These are phyloP conservation scores for Pestalotiopsis sp. DNA, from an alignment of 2,329 filamentous ascomycete genomes.

Conservation along the genomic window DNA sequence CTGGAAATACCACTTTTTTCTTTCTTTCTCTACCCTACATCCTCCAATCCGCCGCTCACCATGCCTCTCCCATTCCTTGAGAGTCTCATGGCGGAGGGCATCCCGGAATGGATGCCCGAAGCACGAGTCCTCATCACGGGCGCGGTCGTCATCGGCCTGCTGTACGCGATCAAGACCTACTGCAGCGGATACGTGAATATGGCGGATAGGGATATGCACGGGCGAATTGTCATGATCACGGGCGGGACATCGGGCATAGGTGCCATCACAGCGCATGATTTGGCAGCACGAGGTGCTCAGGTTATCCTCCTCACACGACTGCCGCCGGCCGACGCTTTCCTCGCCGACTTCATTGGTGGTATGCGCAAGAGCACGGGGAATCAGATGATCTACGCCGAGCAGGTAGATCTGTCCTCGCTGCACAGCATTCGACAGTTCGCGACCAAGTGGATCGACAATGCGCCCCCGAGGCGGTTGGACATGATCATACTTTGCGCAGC, in stretches of 20 bases:
- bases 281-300: conserved; percentile 85
- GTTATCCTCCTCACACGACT: conserved; percentile 87
- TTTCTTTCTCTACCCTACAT: background rate
- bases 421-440: conserved; percentile 91
- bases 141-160: conserved; percentile 36
- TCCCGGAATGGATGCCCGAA: conserved; percentile 51
- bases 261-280: conserved; percentile 71
- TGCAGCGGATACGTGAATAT: conserved; percentile 75
- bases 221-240: conserved; percentile 91
- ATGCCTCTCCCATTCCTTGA: conserved; percentile 59
- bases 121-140: conserved; percentile 45
- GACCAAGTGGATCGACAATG: conserved; percentile 97
- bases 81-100: conserved; percentile 49
- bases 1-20: conserved; percentile 1
- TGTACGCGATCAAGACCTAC: conserved; percentile 69
- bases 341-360: conserved; percentile 91
- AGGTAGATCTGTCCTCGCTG: conserved; percentile 87
- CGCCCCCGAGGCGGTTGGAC: conserved; percentile 84
- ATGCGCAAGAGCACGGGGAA: conserved; percentile 77
- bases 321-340: conserved; percentile 80
- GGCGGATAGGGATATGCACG: conserved; percentile 85
- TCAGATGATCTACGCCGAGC: conserved; percentile 90
- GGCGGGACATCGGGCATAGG: conserved; percentile 95
- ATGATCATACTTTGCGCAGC: conserved; percentile 89
- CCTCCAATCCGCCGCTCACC: conserved; percentile 25